These are phyloP conservation scores for Pichia sporocuriosa DNA, from an alignment of 805 yeast species.

Conservation along the genomic window DNA sequence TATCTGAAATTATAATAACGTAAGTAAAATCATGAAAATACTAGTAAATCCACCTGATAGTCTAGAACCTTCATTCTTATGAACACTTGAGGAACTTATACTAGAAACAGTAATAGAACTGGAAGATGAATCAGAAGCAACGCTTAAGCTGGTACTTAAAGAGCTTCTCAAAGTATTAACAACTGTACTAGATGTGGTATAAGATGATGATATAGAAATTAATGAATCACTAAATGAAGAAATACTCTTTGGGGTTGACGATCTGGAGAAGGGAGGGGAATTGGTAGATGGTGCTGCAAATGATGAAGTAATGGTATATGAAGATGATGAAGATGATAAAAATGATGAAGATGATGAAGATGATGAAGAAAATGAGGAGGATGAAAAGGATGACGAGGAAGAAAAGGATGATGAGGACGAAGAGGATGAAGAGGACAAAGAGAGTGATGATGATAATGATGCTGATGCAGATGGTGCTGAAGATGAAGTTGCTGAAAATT, in stretches of 20 bases:
- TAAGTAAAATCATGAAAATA: slow-evolving; percentile 6
- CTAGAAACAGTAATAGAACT: slow-evolving; percentile 3
- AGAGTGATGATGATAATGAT: neutral
- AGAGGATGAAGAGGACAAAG: neutral
- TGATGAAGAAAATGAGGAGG: neutral
- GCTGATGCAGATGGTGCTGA: neutral
- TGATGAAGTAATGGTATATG: no score
- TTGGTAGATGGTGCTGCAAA: no score
- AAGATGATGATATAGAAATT: no score
- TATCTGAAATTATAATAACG: slow-evolving; percentile 10
- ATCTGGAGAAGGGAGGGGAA: no score
- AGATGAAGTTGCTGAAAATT: neutral
- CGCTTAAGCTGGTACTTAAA: no score
- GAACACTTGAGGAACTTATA: slow-evolving; percentile 6
- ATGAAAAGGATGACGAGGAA: neutral
- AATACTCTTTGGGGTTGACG: no score
- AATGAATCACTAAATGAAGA: no score
- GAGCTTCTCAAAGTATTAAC: no score
- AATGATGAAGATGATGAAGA: neutral
- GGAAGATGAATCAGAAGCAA: no score
- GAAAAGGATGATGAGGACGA: neutral
- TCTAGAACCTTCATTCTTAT: slow-evolving; percentile 9
- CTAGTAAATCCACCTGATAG: slow-evolving; percentile 3
- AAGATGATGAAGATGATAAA: neutral
- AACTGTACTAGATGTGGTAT: no score